A percentile compares a stretch with the other conserved stretches of the same genome.
Evolutionary conservation across 345 rosid species (phyloP).

Genomic region (Acer campestre): DNA sequence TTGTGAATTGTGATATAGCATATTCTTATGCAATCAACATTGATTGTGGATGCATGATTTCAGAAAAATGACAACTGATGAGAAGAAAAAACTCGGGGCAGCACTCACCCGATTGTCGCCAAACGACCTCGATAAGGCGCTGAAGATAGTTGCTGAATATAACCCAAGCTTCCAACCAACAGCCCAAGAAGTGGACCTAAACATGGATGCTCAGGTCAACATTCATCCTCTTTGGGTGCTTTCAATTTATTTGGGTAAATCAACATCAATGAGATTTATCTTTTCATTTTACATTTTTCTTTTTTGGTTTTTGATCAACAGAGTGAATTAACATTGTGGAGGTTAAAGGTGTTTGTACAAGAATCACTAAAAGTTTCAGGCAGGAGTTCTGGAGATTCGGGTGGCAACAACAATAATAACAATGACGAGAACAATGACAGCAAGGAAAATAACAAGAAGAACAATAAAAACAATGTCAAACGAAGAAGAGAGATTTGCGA

Average conservation of each 20-base stretch:
- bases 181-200: conserved; percentile 70
- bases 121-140: conserved; percentile 62
- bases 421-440: conserved; percentile 37
- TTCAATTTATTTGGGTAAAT: not conserved
- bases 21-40: not conserved
- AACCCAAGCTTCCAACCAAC: conserved; percentile 64
- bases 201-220: conserved; percentile 72
- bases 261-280: not conserved
- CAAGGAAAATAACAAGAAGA: conserved; percentile 29
- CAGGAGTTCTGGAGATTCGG: conserved; percentile 37
- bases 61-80: conserved; percentile 70
- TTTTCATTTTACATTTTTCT: not conserved
- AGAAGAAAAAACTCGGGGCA: conserved; percentile 61
- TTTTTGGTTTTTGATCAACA: conserved; percentile 22
- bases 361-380: conserved; percentile 54
- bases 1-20: not conserved
- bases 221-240: not conserved
- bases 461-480: conserved; percentile 43
- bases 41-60: not conserved
- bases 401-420: conserved; percentile 37
- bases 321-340: conserved; percentile 73
- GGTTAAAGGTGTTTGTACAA: conserved; percentile 73
- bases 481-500: conserved; percentile 54
- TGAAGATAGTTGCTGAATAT: conserved; percentile 72
- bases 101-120: conserved; percentile 60